Conservation (phyloP, 2,329 filamentous ascomycete species). For the Penicillium nordicum region DNA sequence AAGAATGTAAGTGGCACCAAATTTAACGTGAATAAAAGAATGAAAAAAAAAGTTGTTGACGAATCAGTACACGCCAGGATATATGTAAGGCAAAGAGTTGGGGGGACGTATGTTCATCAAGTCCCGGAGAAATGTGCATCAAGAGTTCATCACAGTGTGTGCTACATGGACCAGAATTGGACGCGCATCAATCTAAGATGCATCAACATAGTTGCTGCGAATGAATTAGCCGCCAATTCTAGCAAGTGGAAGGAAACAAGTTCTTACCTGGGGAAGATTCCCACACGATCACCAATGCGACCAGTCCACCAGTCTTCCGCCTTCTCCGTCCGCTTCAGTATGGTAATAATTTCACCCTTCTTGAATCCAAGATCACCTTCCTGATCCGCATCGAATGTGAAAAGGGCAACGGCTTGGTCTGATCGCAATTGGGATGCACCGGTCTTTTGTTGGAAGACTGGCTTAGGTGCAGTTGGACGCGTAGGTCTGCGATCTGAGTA, state of each 20-base stretch:
- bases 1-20: slow-evolving; percentile 11
- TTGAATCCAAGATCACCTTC: slow-evolving; percentile 91
- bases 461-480: slow-evolving; percentile 84
- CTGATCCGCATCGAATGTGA: slow-evolving; percentile 91
- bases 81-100: slow-evolving; percentile 15
- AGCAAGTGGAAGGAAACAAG: not conserved
- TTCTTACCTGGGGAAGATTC: slow-evolving; percentile 81
- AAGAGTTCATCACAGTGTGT: slow-evolving; percentile 14
- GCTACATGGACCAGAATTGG: slow-evolving; percentile 21
- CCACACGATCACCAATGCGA: slow-evolving; percentile 75
- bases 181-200: slow-evolving; percentile 22
- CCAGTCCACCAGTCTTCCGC: slow-evolving; percentile 98
- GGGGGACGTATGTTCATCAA: slow-evolving; percentile 11
- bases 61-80: slow-evolving; percentile 18
- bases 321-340: slow-evolving; percentile 89
- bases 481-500: slow-evolving; percentile 64
- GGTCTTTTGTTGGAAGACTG: slow-evolving; percentile 62
- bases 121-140: slow-evolving; percentile 15
- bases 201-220: slow-evolving; percentile 38
- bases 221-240: slow-evolving; percentile 8
- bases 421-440: slow-evolving; percentile 38
- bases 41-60: not conserved
- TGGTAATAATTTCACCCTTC: slow-evolving; percentile 94
- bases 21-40: not conserved
- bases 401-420: slow-evolving; percentile 87